Evolutionary conservation across 371 early-diverging fungal genomes (phyloP).

Genomic region (Chytridiales sp.): DNA sequence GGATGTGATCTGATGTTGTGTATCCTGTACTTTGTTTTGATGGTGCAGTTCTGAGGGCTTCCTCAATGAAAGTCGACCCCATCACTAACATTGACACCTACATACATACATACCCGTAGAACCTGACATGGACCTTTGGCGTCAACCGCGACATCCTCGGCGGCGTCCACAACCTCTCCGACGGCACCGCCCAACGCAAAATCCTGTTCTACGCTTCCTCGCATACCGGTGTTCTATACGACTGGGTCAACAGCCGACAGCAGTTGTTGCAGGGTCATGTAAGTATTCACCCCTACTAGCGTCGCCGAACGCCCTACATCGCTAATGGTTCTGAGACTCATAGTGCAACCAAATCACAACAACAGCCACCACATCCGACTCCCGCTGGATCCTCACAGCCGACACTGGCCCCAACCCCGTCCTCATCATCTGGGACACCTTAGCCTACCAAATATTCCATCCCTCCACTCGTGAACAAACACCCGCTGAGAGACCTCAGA

Average conservation of each 20-base stretch:
- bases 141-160: constrained; percentile 33
- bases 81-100: too few species aligned
- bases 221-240: constrained; percentile 45
- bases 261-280: constrained; percentile 48
- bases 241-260: constrained; percentile 36
- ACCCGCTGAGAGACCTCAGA: constrained; percentile 3
- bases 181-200: constrained; percentile 22
- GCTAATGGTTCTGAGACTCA: not conserved
- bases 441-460: constrained; percentile 15
- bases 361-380: constrained; percentile 33
- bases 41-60: too few species aligned
- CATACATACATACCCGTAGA: too few species aligned
- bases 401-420: constrained; percentile 44
- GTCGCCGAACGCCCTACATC: too few species aligned
- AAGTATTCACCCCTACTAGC: not conserved
- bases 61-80: too few species aligned
- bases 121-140: constrained; percentile 40
- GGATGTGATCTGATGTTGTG: too few species aligned
- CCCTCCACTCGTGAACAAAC: constrained; percentile 9
- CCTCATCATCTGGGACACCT: constrained; percentile 50
- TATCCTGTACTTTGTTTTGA: too few species aligned
- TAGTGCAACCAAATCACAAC: constrained; percentile 44
- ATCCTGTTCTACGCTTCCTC: constrained; percentile 44
- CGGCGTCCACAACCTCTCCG: constrained; percentile 35
- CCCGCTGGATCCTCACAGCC: constrained; percentile 44